Base-by-base conservation (phyloP, 2,329 filamentous ascomycete species). In the Rutstroemia sydowiana region DNA sequence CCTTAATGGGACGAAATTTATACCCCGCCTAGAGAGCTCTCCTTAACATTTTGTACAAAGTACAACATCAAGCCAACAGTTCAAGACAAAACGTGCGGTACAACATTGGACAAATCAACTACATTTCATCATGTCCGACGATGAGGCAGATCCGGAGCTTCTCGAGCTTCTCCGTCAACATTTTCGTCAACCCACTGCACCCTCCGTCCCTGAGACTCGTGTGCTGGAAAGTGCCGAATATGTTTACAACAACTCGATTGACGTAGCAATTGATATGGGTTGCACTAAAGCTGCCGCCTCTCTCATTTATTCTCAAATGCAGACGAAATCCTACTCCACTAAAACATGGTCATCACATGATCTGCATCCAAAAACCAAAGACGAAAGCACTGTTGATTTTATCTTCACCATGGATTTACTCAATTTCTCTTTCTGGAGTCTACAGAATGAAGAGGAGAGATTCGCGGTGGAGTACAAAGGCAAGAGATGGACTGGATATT, bases 371-470 rank as follows among this genome's bases (percentile, higher is more conserved):
- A 87, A 91, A 67, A 63, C 79, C 39, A 89, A 89, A 64, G 84
- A 95, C 65, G 87, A 88, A 63, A 77, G 70, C 46, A 91, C 89
- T 0, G 81, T 95, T 20, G 85, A 88, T 57, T 97, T 98, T 66
- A 92, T 98, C 62, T 97, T 98, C 67, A 89, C 88, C 18, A 95
- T 98, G 89, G 93, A 98, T 67, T 69, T 98, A 26, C 73, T 98
- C 46, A 98, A 98, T 67, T 98, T 97, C 66, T 95, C 85, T 20
- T 98, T 98, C 68, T 98, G 93, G 93, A 95, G 88, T 13, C 84
- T 88, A 48, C 61, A 57, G 16, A 70, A 75, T 54, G 63, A 68
- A 2, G 83, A 87, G 10, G 82, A 92, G 61, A 77, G 89, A 10
- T 98, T 92, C 68, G 79, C 86, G 9, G 78, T 98, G 39, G 84